These are phyloP conservation scores for Colletotrichum shisoi DNA, from an alignment of 2,329 filamentous ascomycete species.

Conservation along the genomic window DNA sequence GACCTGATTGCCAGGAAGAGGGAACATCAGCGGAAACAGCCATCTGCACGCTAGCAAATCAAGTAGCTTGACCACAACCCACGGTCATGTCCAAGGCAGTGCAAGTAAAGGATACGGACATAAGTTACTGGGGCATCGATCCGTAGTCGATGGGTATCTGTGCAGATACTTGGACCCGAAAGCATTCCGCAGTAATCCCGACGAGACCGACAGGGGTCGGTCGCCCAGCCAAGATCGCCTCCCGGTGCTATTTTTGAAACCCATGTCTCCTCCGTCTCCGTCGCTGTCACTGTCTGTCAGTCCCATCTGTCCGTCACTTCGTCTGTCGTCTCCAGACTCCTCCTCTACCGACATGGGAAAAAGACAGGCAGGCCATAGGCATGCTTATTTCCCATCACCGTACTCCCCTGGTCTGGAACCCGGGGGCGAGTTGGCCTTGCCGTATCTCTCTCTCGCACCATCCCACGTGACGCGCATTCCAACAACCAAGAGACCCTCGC, in stretches of 20 bases:
- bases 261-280: not conserved
- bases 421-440: not conserved
- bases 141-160: no score
- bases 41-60: not conserved
- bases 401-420: no score
- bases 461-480: not conserved
- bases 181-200: not conserved
- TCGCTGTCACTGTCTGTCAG: not conserved
- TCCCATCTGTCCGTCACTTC: not conserved
- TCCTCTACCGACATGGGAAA: not conserved
- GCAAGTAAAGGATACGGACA: not conserved
- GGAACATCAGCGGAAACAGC: not conserved
- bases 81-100: constrained; percentile 5
- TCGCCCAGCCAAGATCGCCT: constrained; percentile 6
- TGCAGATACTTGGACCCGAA: not conserved
- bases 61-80: not conserved
- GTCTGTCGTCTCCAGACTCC: not conserved
- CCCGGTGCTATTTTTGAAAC: constrained; percentile 21
- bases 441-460: not conserved
- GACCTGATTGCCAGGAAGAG: not conserved
- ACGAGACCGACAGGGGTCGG: not conserved
- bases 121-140: no score
- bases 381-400: constrained; percentile 5
- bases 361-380: not conserved
- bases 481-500: not conserved